Base-by-base conservation (phyloP, 2,329 filamentous ascomycete species). In the Colletotrichum viniferum region DNA sequence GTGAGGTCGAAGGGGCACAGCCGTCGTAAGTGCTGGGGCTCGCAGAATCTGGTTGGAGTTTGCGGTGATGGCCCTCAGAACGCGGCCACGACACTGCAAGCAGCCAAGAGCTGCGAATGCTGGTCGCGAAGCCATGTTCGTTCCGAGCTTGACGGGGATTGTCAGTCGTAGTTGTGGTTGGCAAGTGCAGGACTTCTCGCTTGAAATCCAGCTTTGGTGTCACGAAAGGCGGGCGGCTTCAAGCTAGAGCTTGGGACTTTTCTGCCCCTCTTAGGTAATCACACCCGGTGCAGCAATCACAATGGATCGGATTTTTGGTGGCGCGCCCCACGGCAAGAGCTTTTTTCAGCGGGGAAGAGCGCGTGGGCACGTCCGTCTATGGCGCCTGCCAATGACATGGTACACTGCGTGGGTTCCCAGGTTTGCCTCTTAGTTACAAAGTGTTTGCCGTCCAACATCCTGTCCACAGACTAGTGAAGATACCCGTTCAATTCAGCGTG, bases 71-170 rank as follows among this genome's bases (percentile, higher is more conserved):
- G 79, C 74, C 10, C 79, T 78, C n/a, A 82, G 55, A 9, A 77
- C 77, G 9, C 78, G 78, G 3, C 62, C 70, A 13, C 79, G 78
- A 76, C 81, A 83, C 32, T 79, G 78, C 4, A 80, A 74, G 78
- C 81, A 83, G 76, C 81, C 76, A 10, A 75, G 73, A 16, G 78
- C 78, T 56, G 79, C 78, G 14, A 80, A 48, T 3, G 76, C 71
- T 8, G 80, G 77, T 52, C 78, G 69, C n/a, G 78, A 75, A n/a
- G 76, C 77, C 80, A 81, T 81, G 43, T 63, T 73, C 48, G 71
- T 3, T 64, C 28, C 3, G 16, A 48, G 13, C 16, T 26, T n/a
- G 18, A 21, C 32, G 21, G 13, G 38, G 26, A 63, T 34, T 58
- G 55, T 3, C 55, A 58, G 55, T 58, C 5, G 24, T 13, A 21